A percentile compares a stretch with the other conserved stretches of the same genome.
phyloP scores from a whole-genome alignment of 2,329 filamentous ascomycete genomes.

The Chaetomiaceae sp. region DNA sequence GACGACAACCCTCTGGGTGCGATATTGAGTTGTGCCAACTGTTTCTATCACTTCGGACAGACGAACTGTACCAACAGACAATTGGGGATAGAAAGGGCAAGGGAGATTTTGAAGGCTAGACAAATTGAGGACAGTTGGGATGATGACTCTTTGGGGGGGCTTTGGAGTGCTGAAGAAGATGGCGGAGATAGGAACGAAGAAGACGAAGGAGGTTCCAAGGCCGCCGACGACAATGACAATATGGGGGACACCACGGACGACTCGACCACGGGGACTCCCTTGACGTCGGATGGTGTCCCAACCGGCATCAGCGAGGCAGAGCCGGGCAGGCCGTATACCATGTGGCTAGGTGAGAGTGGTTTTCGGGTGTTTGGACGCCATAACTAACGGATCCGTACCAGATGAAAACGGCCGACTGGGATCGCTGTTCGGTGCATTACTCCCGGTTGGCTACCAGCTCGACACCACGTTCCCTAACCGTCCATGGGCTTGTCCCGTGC shows the following conservation, averaged over 20 bases:
- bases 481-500: conserved; percentile 28
- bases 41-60: conserved; percentile 29
- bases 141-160: not conserved
- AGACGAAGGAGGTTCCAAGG: not conserved
- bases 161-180: not conserved
- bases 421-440: conserved; percentile 17
- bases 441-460: conserved; percentile 26
- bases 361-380: too few species aligned
- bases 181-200: not conserved
- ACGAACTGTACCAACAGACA: conserved; percentile 24
- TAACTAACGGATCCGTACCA: conserved; percentile 9
- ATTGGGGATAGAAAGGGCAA: conserved; percentile 12
- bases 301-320: conserved; percentile 7
- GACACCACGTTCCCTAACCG: conserved; percentile 17
- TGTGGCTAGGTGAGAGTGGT: conserved; percentile 21
- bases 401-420: conserved; percentile 14
- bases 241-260: not conserved
- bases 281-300: not conserved
- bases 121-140: not conserved
- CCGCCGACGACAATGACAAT: not conserved
- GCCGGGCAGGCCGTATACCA: conserved; percentile 19
- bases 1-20: conserved; percentile 1
- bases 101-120: conserved; percentile 1
- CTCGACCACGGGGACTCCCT: not conserved
- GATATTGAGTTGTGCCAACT: conserved; percentile 30